phyloP scores from a whole-genome alignment of 371 early-diverging fungal species.

The Apophysomyces sp. region DNA sequence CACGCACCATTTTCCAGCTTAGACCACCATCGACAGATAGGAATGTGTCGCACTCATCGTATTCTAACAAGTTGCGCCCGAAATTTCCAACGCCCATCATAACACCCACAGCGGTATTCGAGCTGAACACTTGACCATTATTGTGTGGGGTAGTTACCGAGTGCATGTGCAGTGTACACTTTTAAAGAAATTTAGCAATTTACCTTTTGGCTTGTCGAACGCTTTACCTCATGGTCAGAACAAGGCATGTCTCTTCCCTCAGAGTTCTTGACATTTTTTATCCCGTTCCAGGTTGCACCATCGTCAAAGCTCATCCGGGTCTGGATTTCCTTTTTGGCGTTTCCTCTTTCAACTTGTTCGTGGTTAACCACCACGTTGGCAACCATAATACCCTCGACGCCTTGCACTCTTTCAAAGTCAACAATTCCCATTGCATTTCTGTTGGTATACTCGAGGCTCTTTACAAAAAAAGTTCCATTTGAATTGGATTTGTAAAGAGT shows the following conservation, averaged over 20 bases:
- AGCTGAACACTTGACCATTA: conserved; percentile 72
- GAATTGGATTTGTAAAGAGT: conserved; percentile 86
- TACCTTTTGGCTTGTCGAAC: conserved; percentile 20
- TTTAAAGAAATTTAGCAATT: conserved; percentile 7
- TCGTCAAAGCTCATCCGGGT: conserved; percentile 89
- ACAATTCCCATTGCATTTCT: conserved; percentile 71
- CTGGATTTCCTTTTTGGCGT: conserved; percentile 60
- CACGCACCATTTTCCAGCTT: conserved; percentile 75
- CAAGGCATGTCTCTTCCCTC: conserved; percentile 39
- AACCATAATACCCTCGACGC: conserved; percentile 80
- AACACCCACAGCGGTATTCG: conserved; percentile 78
- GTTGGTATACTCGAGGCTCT: conserved; percentile 77
- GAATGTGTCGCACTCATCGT: conserved; percentile 81
- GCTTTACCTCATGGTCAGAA: conserved; percentile 28
- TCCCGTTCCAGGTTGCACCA: conserved; percentile 73
- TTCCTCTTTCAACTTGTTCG: conserved; percentile 47
- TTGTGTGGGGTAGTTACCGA: conserved; percentile 73
- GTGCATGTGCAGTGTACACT: conserved; percentile 85
- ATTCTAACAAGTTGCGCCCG: conserved; percentile 66
- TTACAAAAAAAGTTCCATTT: conserved; percentile 85
- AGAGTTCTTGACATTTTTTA: conserved; percentile 41
- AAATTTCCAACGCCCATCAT: conserved; percentile 92
- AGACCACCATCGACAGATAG: conserved; percentile 85
- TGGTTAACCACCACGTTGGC: conserved; percentile 83
- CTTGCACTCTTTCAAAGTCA: conserved; percentile 89